phyloP scores from a whole-genome alignment of 768 basidiomycete species.

The Botryobasidium botryosum region DNA sequence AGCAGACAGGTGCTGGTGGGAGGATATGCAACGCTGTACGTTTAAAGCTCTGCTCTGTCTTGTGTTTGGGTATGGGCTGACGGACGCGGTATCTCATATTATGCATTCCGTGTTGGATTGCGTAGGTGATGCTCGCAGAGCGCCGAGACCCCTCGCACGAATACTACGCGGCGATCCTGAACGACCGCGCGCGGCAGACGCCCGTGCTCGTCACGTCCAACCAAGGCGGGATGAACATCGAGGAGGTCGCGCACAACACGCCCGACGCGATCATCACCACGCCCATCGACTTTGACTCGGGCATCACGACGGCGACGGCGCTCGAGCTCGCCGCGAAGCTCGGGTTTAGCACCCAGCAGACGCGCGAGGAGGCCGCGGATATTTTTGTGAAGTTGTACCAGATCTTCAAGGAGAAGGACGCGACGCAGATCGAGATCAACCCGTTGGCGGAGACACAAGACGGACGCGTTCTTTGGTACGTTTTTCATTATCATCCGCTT shows the following conservation, averaged over 20 bases:
- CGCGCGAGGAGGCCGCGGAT: conserved; percentile 74
- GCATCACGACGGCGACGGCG: conserved; percentile 56
- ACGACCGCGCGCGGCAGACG: conserved; percentile 77
- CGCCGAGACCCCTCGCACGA: conserved; percentile 86
- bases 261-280: conserved; percentile 91
- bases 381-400: conserved; percentile 89
- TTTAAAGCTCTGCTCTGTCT: conserved; percentile 7
- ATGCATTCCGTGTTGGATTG: not conserved
- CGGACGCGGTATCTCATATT: not conserved
- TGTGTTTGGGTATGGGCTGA: not conserved
- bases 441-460: conserved; percentile 86
- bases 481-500: conserved; percentile 11
- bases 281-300: conserved; percentile 70
- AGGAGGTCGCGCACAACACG: conserved; percentile 94
- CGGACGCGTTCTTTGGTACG: conserved; percentile 83
- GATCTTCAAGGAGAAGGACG: conserved; percentile 98
- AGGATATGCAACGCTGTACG: conserved; percentile 87
- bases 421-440: conserved; percentile 99
- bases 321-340: conserved; percentile 71
- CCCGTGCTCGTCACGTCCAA: conserved; percentile 86
- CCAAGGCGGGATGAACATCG: conserved; percentile 99
- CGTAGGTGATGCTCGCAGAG: conserved; percentile 93
- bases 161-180: conserved; percentile 94
- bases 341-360: conserved; percentile 58
- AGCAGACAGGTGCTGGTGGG: conserved; percentile 88